Conservation (phyloP, 768 basidiomycete species). For the Amanita phalloides region DNA sequence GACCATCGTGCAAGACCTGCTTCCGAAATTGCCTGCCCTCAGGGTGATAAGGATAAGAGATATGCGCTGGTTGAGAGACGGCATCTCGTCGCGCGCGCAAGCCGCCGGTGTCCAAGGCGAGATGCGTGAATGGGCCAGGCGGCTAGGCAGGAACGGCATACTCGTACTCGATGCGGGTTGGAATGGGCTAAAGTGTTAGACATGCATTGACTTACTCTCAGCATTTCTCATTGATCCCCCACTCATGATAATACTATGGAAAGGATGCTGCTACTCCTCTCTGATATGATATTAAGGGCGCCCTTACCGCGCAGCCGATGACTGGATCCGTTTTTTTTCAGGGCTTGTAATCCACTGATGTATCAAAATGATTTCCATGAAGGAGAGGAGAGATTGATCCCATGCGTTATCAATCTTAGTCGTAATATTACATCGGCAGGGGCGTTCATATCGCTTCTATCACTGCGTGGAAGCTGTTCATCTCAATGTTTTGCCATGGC, state of each 20-base stretch:
- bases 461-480: no score
- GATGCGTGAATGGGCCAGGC: constrained; percentile 63
- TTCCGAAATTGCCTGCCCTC: constrained; percentile 48
- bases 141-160: constrained; percentile 46
- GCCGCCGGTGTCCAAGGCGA: constrained; percentile 75
- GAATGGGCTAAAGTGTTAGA: constrained; percentile 22
- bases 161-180: constrained; percentile 65
- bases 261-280: no score
- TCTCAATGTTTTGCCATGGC: constrained; percentile 24
- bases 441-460: no score
- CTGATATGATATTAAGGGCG: no score
- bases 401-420: no score
- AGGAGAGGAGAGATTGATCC: neutral
- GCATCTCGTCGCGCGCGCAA: constrained; percentile 53
- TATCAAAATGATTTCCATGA: no score
- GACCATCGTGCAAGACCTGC: constrained; percentile 37
- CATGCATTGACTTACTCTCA: no score
- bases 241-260: neutral
- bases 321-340: no score
- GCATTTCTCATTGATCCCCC: neutral
- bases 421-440: no score
- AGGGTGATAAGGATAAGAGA: constrained; percentile 51
- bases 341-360: no score
- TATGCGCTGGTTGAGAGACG: constrained; percentile 62
- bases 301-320: no score